Base-by-base conservation (phyloP, 2,329 filamentous ascomycete species). In the Pyrenophora graminea region DNA sequence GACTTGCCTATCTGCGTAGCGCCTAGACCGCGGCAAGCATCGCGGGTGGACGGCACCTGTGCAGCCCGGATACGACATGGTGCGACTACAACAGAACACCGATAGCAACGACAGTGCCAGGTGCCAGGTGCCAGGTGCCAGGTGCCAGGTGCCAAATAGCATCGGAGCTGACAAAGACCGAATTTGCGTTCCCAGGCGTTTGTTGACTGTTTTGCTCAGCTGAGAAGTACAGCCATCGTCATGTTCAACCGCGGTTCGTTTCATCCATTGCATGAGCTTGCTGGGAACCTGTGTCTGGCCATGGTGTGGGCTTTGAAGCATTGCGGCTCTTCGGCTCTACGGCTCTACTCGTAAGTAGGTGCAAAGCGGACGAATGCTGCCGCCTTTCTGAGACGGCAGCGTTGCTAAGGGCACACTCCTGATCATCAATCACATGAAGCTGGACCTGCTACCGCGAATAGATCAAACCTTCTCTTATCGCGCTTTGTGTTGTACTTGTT, bases 351-450 rank as follows among this genome's bases (percentile, higher is more conserved):
- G 10, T 30, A 9, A 4, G 27, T 30, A 30, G 10, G 9, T 13
- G 45, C 27, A 40, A 45, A 47, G 56, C 58, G 36, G 42, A 51
- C 58, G 57, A 56, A 53, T 56, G 45, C 23, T 34, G 33, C 31
- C 39, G 48, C 48, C 44, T 51, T 43, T 44, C 49, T 50, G 55
- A 53, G 37, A 51, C 47, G 41, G 37, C 33, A 45, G 36, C 19
- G 49, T 38, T 15, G 36, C 44, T 48, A 21, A 39, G 50, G 39
- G 46, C 27, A 15, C 39, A 34, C 36, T 39, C 36, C 27, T 36
- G 21, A 27, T 25, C 15, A 15, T 21, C 6, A 36, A 15, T 21
- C 6, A 36, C 34, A 6, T 12, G 21, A 41, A 21, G 38, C 37
- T 4, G 30, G 12, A 31, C 9, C 25, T 18, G 15, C 33, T 13